Conservation (phyloP, 2,329 filamentous ascomycete species). For the Chaetomium sp. region DNA sequence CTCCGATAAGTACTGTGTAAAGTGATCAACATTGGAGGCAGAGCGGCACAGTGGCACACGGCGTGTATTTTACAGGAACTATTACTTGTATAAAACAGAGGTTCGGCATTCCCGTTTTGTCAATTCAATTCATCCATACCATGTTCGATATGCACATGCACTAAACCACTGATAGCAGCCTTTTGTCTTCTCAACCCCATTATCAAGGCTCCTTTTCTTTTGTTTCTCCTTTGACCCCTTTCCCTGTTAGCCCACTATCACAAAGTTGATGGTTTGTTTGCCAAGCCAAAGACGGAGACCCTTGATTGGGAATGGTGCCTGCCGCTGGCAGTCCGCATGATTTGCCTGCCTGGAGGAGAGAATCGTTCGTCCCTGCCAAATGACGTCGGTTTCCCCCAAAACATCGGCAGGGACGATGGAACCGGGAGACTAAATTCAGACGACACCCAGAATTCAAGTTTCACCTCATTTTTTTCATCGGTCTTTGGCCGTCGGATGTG, state of each 20-base stretch:
- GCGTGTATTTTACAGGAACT: not conserved
- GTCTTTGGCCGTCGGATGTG: not conserved
- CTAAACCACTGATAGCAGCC: not conserved
- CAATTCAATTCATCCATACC: not conserved
- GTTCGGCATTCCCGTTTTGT: not conserved
- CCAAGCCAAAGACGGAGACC: not conserved
- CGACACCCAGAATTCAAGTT: not conserved
- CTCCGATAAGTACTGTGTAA: too few relatives aligned
- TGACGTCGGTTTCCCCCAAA: slow-evolving; percentile 24
- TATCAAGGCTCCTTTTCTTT: not conserved
- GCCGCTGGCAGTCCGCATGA: slow-evolving; percentile 1
- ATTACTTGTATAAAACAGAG: not conserved
- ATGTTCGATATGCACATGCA: not conserved
- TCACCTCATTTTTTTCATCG: not conserved
- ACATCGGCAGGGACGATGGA: not conserved
- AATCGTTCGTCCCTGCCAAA: slow-evolving; percentile 10
- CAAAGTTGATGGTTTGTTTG: slow-evolving; percentile 5
- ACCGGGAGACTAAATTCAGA: slow-evolving; percentile 6
- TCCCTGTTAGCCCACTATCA: not conserved
- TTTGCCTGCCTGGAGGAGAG: slow-evolving; percentile 12
- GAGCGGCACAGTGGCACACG: not conserved
- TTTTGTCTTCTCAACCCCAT: not conserved
- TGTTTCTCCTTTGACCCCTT: not conserved
- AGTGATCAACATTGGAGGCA: not conserved
- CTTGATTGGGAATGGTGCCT: slow-evolving; percentile 11